These are phyloP conservation scores for Tylopilus plumbeoviolaceoides DNA, from an alignment of 768 basidiomycete species.

Conservation along the genomic window DNA sequence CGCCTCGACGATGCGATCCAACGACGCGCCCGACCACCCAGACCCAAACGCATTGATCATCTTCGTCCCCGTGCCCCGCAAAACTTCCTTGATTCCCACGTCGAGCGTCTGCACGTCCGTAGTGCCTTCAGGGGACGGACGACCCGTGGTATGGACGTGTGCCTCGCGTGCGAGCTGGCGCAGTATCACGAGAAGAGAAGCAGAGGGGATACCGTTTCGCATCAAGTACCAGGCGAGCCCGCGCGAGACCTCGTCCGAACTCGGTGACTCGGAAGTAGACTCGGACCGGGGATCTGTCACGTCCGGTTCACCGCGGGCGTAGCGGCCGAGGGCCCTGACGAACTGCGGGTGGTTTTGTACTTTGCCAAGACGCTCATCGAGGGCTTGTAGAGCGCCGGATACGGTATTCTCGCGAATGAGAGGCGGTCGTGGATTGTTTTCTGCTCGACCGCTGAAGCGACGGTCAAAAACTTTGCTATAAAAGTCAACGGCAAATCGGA, in stretches of 20 bases:
- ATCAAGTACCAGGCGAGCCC: conserved; percentile 69
- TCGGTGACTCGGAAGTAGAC: conserved; percentile 6
- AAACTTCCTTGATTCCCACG: conserved; percentile 74
- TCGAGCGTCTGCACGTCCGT: conserved; percentile 34
- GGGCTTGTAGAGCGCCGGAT: conserved; percentile 56
- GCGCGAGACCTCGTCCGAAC: conserved; percentile 26
- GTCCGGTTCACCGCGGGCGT: conserved; percentile 51
- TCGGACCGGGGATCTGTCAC: conserved; percentile 7
- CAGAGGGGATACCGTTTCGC: conserved; percentile 65
- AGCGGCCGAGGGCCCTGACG: conserved; percentile 40
- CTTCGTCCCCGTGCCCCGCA: conserved; percentile 82
- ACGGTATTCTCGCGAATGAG: conserved; percentile 72
- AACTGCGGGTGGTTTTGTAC: conserved; percentile 28
- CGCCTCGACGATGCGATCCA: conserved; percentile 60
- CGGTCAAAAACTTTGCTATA: conserved; percentile 72
- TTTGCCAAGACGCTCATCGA: conserved; percentile 54
- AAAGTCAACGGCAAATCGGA: conserved; percentile 72
- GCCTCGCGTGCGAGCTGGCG: conserved; percentile 61
- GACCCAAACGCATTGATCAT: conserved; percentile 65
- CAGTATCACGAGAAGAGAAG: conserved; percentile 58
- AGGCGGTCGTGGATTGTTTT: conserved; percentile 61
- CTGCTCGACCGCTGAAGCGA: conserved; percentile 66
- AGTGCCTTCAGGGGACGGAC: conserved; percentile 51
- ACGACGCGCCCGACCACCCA: conserved; percentile 67
- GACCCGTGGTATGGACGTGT: conserved; percentile 49